Evolutionary conservation across 73 alveolate genomes (phyloP).

Genomic region (Blepharisma japonicum): DNA sequence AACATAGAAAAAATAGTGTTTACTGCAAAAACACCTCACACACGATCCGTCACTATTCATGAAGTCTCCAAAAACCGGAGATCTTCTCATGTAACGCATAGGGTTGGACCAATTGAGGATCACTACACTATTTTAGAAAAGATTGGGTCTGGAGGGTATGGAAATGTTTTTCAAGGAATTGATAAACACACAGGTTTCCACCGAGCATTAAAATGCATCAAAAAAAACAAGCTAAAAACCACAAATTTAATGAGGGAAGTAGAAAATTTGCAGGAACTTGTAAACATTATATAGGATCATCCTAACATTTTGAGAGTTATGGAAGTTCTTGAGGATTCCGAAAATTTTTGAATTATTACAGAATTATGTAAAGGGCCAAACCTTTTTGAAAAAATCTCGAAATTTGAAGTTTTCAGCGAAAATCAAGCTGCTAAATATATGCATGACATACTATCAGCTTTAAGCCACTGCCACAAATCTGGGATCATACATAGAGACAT

Average conservation of each 20-base stretch:
- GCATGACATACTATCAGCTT: slow-evolving; percentile 73
- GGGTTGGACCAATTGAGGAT: no score
- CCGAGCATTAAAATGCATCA: no score
- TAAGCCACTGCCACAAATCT: slow-evolving; percentile 79
- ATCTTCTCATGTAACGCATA: no score
- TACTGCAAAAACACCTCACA: no score
- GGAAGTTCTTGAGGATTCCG: slow-evolving; percentile 42
- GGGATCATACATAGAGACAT: slow-evolving; percentile 71
- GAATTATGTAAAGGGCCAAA: slow-evolving; percentile 55
- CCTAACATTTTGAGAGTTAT: slow-evolving; percentile 43
- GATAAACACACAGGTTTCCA: no score
- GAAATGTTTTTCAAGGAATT: no score
- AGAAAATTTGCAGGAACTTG: slow-evolving; percentile 45
- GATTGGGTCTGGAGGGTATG: no score
- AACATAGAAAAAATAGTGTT: no score
- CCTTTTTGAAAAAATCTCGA: slow-evolving; percentile 56
- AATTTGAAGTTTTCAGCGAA: slow-evolving; percentile 61
- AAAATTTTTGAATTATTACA: slow-evolving; percentile 41
- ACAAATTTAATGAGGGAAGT: slow-evolving; percentile 31
- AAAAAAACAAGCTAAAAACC: no score
- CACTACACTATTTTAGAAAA: no score
- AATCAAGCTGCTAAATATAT: slow-evolving; percentile 72
- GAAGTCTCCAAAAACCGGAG: no score
- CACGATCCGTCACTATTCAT: no score
- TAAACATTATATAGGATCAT: slow-evolving; percentile 17